Evolutionary conservation across 164 flowering plant genomes (phyloP).

Genomic region (Kingdonia uniflora): DNA sequence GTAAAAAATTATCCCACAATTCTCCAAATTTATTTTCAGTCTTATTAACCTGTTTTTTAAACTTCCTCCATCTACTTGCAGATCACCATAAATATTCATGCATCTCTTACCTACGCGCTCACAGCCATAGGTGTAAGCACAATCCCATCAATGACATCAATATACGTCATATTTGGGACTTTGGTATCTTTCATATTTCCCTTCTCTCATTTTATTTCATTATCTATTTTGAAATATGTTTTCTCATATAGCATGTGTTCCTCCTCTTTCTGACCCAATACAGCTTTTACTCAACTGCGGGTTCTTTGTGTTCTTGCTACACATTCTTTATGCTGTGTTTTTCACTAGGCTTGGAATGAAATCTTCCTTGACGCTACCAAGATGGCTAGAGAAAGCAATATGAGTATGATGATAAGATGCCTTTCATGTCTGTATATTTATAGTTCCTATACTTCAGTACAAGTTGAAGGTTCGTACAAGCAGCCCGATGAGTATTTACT

Average conservation of each 20-base stretch:
- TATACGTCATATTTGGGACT: slow-evolving; percentile 63
- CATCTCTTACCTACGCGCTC: slow-evolving; percentile 55
- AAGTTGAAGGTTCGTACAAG: no score
- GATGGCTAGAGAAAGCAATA: slow-evolving; percentile 64
- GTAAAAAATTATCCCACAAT: slow-evolving; percentile 26
- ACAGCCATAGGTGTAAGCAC: slow-evolving; percentile 51
- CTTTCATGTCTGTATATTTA: no score
- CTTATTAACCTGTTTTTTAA: neutral
- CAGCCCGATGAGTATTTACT: no score
- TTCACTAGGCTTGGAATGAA: slow-evolving; percentile 78
- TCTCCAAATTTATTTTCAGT: neutral
- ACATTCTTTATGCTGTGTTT: slow-evolving; percentile 67
- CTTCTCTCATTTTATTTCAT: neutral
- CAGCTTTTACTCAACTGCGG: slow-evolving; percentile 79
- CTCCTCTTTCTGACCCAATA: slow-evolving; percentile 1
- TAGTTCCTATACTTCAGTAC: no score
- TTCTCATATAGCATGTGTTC: neutral
- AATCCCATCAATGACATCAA: slow-evolving; percentile 65
- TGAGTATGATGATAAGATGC: no score
- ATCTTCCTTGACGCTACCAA: slow-evolving; percentile 50
- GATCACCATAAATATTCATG: slow-evolving; percentile 88
- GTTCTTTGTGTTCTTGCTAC: slow-evolving; percentile 76
- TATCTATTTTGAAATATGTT: neutral
- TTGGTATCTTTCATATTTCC: slow-evolving; percentile 32
- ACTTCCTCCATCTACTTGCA: slow-evolving; percentile 25